These are phyloP conservation scores for Ogataea trehaloabstinens DNA, from an alignment of 805 yeast genomes.

Conservation along the genomic window DNA sequence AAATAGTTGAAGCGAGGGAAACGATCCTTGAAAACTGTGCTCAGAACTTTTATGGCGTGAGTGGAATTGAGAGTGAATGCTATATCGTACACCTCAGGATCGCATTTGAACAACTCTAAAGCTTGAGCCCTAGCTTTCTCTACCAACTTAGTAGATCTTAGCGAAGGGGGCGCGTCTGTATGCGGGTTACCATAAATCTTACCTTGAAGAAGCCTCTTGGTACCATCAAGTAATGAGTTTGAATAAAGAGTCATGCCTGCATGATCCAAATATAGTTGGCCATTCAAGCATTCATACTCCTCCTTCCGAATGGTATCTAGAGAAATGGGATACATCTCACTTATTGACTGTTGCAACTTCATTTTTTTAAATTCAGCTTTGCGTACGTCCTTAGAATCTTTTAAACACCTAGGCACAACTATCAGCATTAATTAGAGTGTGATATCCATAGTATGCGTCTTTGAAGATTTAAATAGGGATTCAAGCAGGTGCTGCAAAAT, in stretches of 20 bases:
- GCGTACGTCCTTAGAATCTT: no score
- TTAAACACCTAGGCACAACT: no score
- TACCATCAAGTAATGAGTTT: conserved; percentile 24
- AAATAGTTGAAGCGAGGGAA: conserved; percentile 22
- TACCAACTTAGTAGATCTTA: conserved; percentile 25
- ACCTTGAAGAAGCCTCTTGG: conserved; percentile 23
- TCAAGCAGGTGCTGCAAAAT: no score
- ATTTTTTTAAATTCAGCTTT: no score
- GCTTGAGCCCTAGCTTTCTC: conserved; percentile 29
- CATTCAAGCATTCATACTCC: conserved; percentile 25
- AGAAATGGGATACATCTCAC: no score
- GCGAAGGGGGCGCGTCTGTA: conserved; percentile 37
- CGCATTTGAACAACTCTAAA: conserved; percentile 33
- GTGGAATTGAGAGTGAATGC: conserved; percentile 43
- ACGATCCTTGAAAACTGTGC: conserved; percentile 28
- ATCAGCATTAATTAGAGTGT: no score
- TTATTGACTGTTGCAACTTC: no score
- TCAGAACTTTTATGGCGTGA: conserved; percentile 35
- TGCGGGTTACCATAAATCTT: conserved; percentile 40
- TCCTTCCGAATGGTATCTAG: conserved; percentile 14
- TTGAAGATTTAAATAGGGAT: no score
- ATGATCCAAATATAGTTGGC: conserved; percentile 38
- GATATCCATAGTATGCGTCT: no score
- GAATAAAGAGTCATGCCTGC: conserved; percentile 42
- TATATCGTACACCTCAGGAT: conserved; percentile 35